Conservation (phyloP, 345 rosid species). For the Syzygium oleosum region DNA sequence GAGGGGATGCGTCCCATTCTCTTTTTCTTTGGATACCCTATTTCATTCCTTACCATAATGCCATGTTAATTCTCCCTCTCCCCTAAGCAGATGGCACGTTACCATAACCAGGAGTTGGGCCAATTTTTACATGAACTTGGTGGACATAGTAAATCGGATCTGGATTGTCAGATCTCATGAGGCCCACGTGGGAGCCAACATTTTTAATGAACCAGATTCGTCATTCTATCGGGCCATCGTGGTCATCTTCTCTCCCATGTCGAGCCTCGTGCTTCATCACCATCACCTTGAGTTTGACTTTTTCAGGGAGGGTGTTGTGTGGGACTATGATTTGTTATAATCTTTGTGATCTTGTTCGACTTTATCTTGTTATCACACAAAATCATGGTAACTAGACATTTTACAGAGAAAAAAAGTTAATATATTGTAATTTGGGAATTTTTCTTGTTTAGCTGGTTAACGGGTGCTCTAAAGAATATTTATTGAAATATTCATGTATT, state of each 20-base stretch:
- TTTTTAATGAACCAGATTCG: neutral
- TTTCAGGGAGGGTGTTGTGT: neutral
- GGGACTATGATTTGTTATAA: neutral
- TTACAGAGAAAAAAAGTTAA: neutral
- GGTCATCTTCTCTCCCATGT: neutral
- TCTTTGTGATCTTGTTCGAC: neutral
- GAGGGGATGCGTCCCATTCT: neutral
- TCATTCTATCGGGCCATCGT: neutral
- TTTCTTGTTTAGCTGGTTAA: neutral
- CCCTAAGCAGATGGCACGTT: neutral
- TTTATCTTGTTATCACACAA: neutral
- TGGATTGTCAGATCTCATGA: neutral
- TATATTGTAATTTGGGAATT: neutral
- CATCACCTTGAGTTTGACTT: neutral
- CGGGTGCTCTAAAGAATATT: neutral
- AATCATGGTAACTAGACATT: neutral
- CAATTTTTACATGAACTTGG: neutral
- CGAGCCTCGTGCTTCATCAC: neutral
- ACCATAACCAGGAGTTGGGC: neutral
- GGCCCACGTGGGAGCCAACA: neutral
- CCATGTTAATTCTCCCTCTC: neutral
- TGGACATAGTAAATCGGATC: neutral
- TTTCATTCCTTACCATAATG: neutral
- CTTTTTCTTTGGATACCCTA: neutral
- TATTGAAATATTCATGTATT: neutral